Percentiles rank a stretch among this genome's conserved stretches.
These are phyloP conservation scores for Daldinia eschscholtzii DNA, from an alignment of 2,329 filamentous ascomycete species.

Conservation along the genomic window DNA sequence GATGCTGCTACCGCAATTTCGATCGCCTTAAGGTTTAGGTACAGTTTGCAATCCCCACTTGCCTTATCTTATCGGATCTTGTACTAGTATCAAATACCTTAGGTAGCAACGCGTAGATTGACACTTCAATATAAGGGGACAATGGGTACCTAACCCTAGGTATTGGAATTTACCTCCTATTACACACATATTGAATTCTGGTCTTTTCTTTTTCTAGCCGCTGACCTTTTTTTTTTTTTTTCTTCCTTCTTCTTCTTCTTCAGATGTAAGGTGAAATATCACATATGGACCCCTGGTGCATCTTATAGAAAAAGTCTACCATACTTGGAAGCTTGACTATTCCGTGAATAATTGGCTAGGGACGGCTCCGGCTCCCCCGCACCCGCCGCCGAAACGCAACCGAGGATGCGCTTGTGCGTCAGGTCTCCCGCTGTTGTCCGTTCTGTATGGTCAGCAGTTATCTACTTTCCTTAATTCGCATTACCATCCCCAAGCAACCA, in stretches of 20 bases:
- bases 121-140: too few species aligned
- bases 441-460: conserved; percentile 34
- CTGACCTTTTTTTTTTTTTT: conserved; percentile 2
- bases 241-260: not conserved
- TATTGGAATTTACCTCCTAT: not conserved
- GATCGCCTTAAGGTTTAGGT: conserved; percentile 12
- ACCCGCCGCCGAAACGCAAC: conserved; percentile 15
- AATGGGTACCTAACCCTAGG: not conserved
- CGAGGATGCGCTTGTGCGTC: conserved; percentile 23
- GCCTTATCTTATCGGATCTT: conserved; percentile 32
- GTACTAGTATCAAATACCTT: not conserved
- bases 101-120: too few species aligned
- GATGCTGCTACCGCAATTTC: conserved; percentile 35
- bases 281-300: conserved; percentile 18
- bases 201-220: not conserved
- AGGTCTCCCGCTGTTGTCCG: conserved; percentile 16
- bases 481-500: conserved; percentile 14
- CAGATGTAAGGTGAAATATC: conserved; percentile 25
- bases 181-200: too few species aligned
- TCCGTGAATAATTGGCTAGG: conserved; percentile 24
- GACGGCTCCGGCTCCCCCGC: conserved; percentile 1
- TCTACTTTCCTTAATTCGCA: conserved; percentile 15
- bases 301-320: conserved; percentile 11
- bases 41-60: conserved; percentile 1
- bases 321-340: not conserved